Evolutionary conservation across 495 filamentous ascomycete genomes (phyloP).

Genomic region (Massariosphaeria phaeospora): DNA sequence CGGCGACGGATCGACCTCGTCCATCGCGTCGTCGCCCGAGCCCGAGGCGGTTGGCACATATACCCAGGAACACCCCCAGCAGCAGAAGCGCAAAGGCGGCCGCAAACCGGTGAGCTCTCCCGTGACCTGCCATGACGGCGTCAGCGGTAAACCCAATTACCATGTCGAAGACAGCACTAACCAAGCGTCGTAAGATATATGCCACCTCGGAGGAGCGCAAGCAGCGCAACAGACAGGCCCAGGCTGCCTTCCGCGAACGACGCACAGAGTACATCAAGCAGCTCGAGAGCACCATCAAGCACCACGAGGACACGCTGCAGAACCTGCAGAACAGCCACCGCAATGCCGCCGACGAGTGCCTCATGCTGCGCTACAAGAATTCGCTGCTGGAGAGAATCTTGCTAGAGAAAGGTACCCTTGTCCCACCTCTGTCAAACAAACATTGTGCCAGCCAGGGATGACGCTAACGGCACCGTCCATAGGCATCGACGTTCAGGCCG

Average conservation of each 20-base stretch:
- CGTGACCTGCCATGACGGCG: conserved; percentile 30
- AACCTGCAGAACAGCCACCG: conserved; percentile 91
- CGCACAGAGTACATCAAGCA: conserved; percentile 99
- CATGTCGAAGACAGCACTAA: conserved; percentile 33
- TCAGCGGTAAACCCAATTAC: conserved; percentile 18
- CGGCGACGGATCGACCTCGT: conserved; percentile 40
- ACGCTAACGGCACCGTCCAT: not conserved
- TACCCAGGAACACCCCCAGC: conserved; percentile 54
- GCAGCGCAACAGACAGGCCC: conserved; percentile 94
- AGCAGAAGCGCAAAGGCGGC: conserved; percentile 91
- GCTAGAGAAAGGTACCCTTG: conserved; percentile 76
- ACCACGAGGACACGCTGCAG: conserved; percentile 88
- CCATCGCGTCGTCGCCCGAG: conserved; percentile 47
- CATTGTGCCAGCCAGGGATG: not conserved
- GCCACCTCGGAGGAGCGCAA: conserved; percentile 97
- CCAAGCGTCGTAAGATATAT: conserved; percentile 65
- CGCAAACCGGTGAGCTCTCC: conserved; percentile 77
- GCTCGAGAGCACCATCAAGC: conserved; percentile 93
- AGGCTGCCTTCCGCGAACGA: conserved; percentile 93
- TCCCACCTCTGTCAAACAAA: not conserved
- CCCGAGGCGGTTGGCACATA: conserved; percentile 50
- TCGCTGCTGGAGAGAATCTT: conserved; percentile 91
- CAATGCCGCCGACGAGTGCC: conserved; percentile 89
- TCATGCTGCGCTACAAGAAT: conserved; percentile 98
- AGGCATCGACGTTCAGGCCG: conserved; percentile 97